A percentile compares a stretch with the other conserved stretches of the same genome.
These are phyloP conservation scores for Penicillium malachiteum DNA, from an alignment of 495 filamentous ascomycete genomes.

Conservation along the genomic window DNA sequence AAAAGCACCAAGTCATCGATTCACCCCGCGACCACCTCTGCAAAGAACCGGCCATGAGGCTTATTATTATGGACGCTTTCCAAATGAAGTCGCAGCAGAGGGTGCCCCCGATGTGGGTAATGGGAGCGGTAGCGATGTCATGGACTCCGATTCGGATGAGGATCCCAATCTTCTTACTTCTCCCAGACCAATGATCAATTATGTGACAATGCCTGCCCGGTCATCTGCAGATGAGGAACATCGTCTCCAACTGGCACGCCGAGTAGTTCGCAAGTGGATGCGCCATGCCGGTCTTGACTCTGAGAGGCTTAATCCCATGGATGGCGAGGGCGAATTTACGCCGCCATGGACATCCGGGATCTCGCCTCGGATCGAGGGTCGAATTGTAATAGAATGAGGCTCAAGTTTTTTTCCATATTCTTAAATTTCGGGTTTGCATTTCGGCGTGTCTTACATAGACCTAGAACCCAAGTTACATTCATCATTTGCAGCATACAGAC, in stretches of 20 bases:
- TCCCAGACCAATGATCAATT: conserved; percentile 35
- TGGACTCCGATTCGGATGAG: conserved; percentile 48
- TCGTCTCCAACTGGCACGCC: conserved; percentile 52
- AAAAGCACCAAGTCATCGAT: conserved; percentile 23
- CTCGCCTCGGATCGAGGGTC: conserved; percentile 71
- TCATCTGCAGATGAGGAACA: conserved; percentile 41
- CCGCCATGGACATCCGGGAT: conserved; percentile 80
- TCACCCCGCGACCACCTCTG: conserved; percentile 21
- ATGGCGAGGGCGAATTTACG: conserved; percentile 51
- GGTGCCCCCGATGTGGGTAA: conserved; percentile 20
- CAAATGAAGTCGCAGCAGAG: conserved; percentile 35
- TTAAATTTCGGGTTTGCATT: background rate
- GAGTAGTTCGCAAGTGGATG: conserved; percentile 72
- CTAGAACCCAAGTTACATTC: too few species aligned
- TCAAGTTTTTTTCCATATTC: background rate
- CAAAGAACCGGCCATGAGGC: conserved; percentile 23
- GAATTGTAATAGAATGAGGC: conserved; percentile 53
- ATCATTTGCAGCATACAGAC: too few species aligned
- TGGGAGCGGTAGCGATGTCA: conserved; percentile 31
- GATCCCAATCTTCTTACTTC: conserved; percentile 44
- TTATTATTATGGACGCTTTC: conserved; percentile 47
- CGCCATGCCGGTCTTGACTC: conserved; percentile 60
- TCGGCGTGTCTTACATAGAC: background rate
- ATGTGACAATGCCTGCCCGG: conserved; percentile 38
- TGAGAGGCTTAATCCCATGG: conserved; percentile 32